Percentiles rank a stretch among this genome's conserved stretches.
phyloP scores from a whole-genome alignment of 1,284 basidiomycete genomes.

The Cystodermella granulosa region DNA sequence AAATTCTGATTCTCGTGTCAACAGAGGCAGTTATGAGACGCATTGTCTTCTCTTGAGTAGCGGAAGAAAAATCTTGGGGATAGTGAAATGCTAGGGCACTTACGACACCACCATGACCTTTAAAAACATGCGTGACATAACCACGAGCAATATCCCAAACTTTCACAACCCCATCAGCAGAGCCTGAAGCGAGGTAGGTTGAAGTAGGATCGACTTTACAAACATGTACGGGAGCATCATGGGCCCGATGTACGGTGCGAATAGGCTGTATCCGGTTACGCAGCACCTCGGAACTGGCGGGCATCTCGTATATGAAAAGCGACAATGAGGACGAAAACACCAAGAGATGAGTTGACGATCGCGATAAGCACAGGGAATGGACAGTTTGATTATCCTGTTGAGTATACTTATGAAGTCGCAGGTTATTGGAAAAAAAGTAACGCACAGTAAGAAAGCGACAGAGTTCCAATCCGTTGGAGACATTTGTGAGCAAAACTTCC shows the following conservation, averaged over 20 bases:
- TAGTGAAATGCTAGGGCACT: conserved; percentile 83
- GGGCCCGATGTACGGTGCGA: conserved; percentile 76
- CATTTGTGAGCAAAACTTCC: conserved; percentile 78
- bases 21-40: conserved; percentile 85
- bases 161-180: conserved; percentile 93
- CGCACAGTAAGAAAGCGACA: conserved; percentile 79
- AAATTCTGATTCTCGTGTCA: conserved; percentile 85
- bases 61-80: conserved; percentile 52
- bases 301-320: conserved; percentile 65
- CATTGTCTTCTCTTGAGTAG: conserved; percentile 54
- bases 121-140: conserved; percentile 91
- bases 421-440: conserved; percentile 8
- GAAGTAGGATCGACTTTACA: conserved; percentile 82
- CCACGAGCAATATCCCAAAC: conserved; percentile 90
- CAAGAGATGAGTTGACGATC: conserved; percentile 56
- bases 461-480: conserved; percentile 68
- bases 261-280: conserved; percentile 55
- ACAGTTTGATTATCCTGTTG: conserved; percentile 60
- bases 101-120: conserved; percentile 94
- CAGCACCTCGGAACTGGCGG: conserved; percentile 41
- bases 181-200: conserved; percentile 88
- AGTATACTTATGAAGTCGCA: conserved; percentile 6
- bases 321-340: conserved; percentile 68
- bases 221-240: conserved; percentile 90
- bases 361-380: conserved; percentile 62